Percentiles rank a stretch among this genome's conserved stretches.
These are phyloP conservation scores for Colletotrichum sp. DNA, from an alignment of 2,329 filamentous ascomycete species.

Conservation along the genomic window DNA sequence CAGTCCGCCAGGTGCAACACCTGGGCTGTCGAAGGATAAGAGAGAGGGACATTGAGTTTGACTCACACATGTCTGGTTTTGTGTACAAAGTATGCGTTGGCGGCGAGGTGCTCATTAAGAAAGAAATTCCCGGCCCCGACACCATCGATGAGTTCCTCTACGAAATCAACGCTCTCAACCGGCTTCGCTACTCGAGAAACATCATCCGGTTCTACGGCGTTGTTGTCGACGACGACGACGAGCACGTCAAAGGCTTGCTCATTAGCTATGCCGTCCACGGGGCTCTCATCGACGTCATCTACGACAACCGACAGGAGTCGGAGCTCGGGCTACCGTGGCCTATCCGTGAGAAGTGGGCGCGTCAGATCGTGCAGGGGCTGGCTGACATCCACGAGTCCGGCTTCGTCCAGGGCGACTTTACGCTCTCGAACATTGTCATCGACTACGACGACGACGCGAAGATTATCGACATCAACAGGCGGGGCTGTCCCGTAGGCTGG, in stretches of 20 bases:
- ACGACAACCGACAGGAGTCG: constrained; percentile 71
- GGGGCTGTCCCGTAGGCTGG: constrained; percentile 98
- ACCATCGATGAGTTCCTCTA: constrained; percentile 97
- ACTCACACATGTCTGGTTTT: constrained; percentile 94
- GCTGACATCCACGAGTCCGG: constrained; percentile 94
- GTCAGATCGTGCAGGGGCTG: constrained; percentile 87
- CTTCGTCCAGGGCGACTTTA: constrained; percentile 98
- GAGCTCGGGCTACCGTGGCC: constrained; percentile 67
- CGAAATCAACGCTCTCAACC: constrained; percentile 93
- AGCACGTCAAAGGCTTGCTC: constrained; percentile 83
- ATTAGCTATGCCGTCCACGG: constrained; percentile 89
- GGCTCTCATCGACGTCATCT: constrained; percentile 88
- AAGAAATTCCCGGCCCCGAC: constrained; percentile 95
- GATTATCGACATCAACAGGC: constrained; percentile 97
- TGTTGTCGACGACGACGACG: constrained; percentile 78
- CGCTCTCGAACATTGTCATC: constrained; percentile 95
- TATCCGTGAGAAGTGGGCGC: constrained; percentile 84
- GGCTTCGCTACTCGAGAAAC: constrained; percentile 72
- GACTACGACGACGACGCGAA: constrained; percentile 84
- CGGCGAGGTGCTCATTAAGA: constrained; percentile 82
- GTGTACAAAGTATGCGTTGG: constrained; percentile 88
- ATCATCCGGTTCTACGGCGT: constrained; percentile 90
- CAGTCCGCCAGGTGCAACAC: constrained; percentile 75
- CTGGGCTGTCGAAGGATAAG: constrained; percentile 68
- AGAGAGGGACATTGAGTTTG: constrained; percentile 81